phyloP scores from a whole-genome alignment of 495 filamentous ascomycete species.

The Aspergillus olivimuriae region DNA sequence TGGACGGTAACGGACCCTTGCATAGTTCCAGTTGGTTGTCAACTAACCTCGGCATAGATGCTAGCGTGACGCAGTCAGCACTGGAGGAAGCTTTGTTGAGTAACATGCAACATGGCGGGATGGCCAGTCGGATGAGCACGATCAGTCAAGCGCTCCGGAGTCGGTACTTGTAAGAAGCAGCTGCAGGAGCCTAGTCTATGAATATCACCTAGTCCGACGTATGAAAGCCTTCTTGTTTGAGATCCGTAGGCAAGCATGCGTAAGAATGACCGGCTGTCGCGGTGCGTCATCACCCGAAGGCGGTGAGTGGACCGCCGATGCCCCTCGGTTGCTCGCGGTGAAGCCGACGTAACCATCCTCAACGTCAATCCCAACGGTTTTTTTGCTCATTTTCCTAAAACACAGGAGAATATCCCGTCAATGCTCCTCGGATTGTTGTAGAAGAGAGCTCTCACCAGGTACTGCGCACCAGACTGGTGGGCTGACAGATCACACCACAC shows the following conservation, averaged over 20 bases:
- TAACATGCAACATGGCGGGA: slow-evolving; percentile 76
- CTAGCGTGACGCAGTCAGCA: slow-evolving; percentile 89
- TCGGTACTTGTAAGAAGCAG: slow-evolving; percentile 31
- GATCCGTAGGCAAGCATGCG: too few relatives aligned
- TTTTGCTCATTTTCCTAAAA: not conserved
- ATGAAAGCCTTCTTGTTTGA: too few relatives aligned
- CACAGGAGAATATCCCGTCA: too few relatives aligned
- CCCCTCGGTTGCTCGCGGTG: not conserved
- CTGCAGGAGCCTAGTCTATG: not conserved
- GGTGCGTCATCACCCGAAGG: slow-evolving; percentile 4
- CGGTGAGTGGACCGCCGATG: slow-evolving; percentile 1
- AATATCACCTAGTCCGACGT: too few relatives aligned
- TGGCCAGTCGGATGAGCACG: slow-evolving; percentile 85
- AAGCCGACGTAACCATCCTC: not conserved
- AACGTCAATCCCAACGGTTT: not conserved
- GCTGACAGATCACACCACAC: too few relatives aligned
- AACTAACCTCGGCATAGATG: slow-evolving; percentile 48
- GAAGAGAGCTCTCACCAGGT: too few relatives aligned
- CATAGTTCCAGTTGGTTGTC: not conserved
- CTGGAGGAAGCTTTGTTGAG: slow-evolving; percentile 90
- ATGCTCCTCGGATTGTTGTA: too few relatives aligned
- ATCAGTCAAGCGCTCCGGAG: slow-evolving; percentile 63
- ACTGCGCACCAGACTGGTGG: too few relatives aligned
- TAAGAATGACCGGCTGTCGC: too few relatives aligned
- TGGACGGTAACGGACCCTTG: slow-evolving; percentile 63